A percentile compares a stretch with the other conserved stretches of the same genome.
These are phyloP conservation scores for Psilocybe subaeruginosa DNA, from an alignment of 768 basidiomycete genomes.

Conservation along the genomic window DNA sequence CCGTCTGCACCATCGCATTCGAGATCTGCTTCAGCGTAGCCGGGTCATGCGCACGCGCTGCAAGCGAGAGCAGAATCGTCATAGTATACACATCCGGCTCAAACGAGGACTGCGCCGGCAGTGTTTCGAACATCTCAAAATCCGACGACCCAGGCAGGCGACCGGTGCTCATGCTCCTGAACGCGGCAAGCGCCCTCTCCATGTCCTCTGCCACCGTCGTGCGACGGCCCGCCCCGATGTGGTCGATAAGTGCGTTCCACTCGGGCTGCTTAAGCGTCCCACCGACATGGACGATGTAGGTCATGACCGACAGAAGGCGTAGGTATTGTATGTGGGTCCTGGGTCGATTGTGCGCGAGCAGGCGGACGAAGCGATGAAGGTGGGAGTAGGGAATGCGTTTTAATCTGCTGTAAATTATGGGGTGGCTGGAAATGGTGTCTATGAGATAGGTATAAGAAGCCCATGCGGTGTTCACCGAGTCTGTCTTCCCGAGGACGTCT, in stretches of 20 bases:
- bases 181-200: slow-evolving; percentile 59
- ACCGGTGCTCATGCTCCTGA: slow-evolving; percentile 58
- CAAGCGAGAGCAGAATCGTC: slow-evolving; percentile 68
- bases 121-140: slow-evolving; percentile 5
- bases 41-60: slow-evolving; percentile 50
- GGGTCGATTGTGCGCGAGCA: slow-evolving; percentile 55
- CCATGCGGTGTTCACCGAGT: slow-evolving; percentile 39
- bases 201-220: slow-evolving; percentile 61
- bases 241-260: slow-evolving; percentile 78
- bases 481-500: slow-evolving; percentile 21
- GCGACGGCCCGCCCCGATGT: slow-evolving; percentile 67
- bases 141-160: slow-evolving; percentile 40
- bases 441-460: slow-evolving; percentile 42
- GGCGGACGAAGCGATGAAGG: slow-evolving; percentile 64
- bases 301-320: slow-evolving; percentile 70
- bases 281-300: slow-evolving; percentile 55
- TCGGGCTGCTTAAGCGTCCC: slow-evolving; percentile 62
- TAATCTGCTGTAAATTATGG: slow-evolving; percentile 21
- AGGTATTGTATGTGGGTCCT: slow-evolving; percentile 64
- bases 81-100: slow-evolving; percentile 72
- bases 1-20: slow-evolving; percentile 55
- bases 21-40: slow-evolving; percentile 53
- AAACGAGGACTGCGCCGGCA: slow-evolving; percentile 22
- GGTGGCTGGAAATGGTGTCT: slow-evolving; percentile 26
- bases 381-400: slow-evolving; percentile 40